A percentile compares a stretch with the other conserved stretches of the same genome.
Conservation (phyloP, 148 eudicot genomes). For the Chenopodium formosanum region DNA sequence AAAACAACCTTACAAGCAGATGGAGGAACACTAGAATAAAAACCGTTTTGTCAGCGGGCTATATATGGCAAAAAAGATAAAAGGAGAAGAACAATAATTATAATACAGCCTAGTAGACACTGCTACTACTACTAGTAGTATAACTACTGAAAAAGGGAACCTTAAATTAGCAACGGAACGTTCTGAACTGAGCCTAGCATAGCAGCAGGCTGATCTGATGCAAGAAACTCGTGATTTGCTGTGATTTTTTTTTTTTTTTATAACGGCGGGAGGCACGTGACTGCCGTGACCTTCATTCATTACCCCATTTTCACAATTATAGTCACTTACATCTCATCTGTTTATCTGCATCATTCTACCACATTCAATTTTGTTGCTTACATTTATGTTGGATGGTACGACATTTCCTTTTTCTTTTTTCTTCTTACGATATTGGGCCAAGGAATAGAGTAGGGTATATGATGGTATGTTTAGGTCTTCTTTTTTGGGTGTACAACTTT, state of each 20-base stretch:
- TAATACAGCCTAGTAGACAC: too few species aligned
- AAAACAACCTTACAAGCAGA: neutral
- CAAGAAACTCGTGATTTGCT: constrained; percentile 27
- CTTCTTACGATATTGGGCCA: neutral
- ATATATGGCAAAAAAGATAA: neutral
- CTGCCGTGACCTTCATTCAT: constrained; percentile 20
- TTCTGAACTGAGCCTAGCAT: neutral
- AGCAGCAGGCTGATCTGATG: neutral
- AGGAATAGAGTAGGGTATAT: neutral
- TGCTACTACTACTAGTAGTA: too few species aligned
- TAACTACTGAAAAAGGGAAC: neutral
- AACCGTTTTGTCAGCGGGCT: neutral
- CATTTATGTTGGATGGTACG: neutral
- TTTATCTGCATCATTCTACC: neutral
- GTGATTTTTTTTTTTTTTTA: neutral
- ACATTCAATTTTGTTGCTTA: neutral
- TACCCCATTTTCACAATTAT: neutral
- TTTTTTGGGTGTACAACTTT: neutral
- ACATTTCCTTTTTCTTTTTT: neutral
- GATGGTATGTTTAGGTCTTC: neutral
- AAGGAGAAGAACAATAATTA: too few species aligned
- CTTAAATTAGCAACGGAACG: neutral
- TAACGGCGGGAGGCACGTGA: constrained; percentile 35
- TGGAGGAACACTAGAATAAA: neutral
- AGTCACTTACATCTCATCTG: too few species aligned